phyloP scores from a whole-genome alignment of 352 stramenopile genomes.

The Phytophthora sojae region DNA sequence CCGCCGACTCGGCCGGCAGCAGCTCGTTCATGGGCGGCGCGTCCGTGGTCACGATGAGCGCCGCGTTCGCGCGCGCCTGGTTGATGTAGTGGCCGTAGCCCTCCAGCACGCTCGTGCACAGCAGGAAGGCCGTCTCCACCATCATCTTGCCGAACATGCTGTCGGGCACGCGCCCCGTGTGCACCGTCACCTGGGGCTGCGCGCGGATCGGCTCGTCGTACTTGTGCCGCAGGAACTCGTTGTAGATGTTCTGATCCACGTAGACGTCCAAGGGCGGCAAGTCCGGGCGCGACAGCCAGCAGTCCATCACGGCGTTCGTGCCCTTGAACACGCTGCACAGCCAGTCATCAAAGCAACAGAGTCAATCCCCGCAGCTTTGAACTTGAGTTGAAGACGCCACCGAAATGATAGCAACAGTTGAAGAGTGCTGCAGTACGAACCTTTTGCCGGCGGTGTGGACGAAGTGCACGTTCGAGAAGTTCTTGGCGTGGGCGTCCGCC shows the following conservation, averaged over 20 bases:
- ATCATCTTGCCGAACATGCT: conserved; percentile 54
- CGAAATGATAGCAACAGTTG: background rate
- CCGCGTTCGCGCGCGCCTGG: conserved; percentile 56
- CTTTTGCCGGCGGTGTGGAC: conserved; percentile 49
- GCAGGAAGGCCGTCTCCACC: conserved; percentile 49
- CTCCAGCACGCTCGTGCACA: conserved; percentile 64
- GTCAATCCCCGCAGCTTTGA: conserved; percentile 14
- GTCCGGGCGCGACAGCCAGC: conserved; percentile 50
- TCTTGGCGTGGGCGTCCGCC: conserved; percentile 22
- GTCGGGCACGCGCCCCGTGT: conserved; percentile 40
- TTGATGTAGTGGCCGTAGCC: conserved; percentile 81
- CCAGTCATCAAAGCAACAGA: conserved; percentile 4
- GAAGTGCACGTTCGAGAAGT: conserved; percentile 48
- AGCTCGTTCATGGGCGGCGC: conserved; percentile 70
- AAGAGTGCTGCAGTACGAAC: conserved; percentile 5
- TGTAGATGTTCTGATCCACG: conserved; percentile 47
- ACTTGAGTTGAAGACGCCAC: background rate
- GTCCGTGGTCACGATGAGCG: conserved; percentile 62
- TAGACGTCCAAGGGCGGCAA: conserved; percentile 54
- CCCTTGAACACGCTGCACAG: conserved; percentile 45
- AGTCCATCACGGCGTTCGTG: conserved; percentile 59
- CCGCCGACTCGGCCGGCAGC: conserved; percentile 44
- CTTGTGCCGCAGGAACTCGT: conserved; percentile 32
- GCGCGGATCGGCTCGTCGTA: conserved; percentile 31
- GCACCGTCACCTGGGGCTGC: conserved; percentile 43